Percentiles rank a stretch among this genome's conserved stretches.
These are phyloP conservation scores for Aspergillus hancockii DNA, from an alignment of 495 filamentous ascomycete genomes.

Conservation along the genomic window DNA sequence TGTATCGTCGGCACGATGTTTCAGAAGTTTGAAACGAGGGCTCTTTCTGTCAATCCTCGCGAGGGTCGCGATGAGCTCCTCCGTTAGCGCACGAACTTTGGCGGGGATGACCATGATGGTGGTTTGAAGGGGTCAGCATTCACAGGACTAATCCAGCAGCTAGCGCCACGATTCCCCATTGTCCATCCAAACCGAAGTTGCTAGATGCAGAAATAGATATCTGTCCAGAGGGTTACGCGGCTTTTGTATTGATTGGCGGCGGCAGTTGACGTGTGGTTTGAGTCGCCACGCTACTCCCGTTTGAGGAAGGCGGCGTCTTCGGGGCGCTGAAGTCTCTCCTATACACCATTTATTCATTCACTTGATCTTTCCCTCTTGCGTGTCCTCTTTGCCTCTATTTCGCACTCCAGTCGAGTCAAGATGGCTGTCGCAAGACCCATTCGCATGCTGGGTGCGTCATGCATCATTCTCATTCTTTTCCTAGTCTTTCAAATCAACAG, in stretches of 20 bases:
- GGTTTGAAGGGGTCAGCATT: not conserved
- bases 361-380: constrained; percentile 15
- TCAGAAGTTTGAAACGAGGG: constrained; percentile 26
- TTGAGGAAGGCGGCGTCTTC: constrained; percentile 29
- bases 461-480: constrained; percentile 69
- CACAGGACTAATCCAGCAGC: constrained; percentile 1
- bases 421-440: constrained; percentile 86
- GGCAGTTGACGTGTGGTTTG: constrained; percentile 20
- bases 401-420: constrained; percentile 21
- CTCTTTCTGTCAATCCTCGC: constrained; percentile 34
- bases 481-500: constrained; percentile 72
- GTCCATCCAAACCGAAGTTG: constrained; percentile 2
- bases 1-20: constrained; percentile 30
- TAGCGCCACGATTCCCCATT: constrained; percentile 6
- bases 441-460: constrained; percentile 71
- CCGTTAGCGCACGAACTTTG: constrained; percentile 34
- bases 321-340: constrained; percentile 1
- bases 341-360: constrained; percentile 14
- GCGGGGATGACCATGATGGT: constrained; percentile 51
- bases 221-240: constrained; percentile 14
- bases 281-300: constrained; percentile 32
- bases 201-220: not conserved
- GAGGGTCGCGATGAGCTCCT: constrained; percentile 38
- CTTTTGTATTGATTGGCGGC: constrained; percentile 9
- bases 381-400: constrained; percentile 23